Conservation (phyloP, 352 stramenopile species). For the Phytophthora constricta region DNA sequence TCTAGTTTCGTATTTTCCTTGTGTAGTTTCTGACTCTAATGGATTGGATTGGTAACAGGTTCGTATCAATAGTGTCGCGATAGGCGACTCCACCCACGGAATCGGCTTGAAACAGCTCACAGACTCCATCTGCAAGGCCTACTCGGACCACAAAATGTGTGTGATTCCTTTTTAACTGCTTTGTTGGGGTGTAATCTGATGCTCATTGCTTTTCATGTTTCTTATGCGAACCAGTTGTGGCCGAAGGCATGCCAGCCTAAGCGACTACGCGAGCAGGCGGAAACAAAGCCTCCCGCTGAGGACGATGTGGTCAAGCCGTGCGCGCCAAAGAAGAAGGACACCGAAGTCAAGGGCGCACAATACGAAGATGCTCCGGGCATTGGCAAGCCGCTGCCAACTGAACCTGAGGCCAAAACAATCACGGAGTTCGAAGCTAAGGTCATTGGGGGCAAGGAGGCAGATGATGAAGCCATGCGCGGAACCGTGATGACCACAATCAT, state of each 20-base stretch:
- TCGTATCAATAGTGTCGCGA: constrained; percentile 58
- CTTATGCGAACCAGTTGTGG: constrained; percentile 32
- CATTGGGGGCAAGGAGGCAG: constrained; percentile 38
- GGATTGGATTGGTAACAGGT: constrained; percentile 36
- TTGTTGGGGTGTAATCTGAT: too few species aligned
- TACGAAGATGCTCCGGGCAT: constrained; percentile 74
- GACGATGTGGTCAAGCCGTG: constrained; percentile 69
- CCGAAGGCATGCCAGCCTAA: constrained; percentile 67
- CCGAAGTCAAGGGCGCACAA: constrained; percentile 28
- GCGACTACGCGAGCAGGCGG: constrained; percentile 58
- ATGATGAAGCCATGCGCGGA: constrained; percentile 20
- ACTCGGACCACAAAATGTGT: constrained; percentile 60
- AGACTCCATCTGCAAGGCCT: constrained; percentile 72
- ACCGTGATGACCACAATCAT: constrained; percentile 44
- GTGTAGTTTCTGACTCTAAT: not conserved
- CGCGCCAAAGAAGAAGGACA: constrained; percentile 66
- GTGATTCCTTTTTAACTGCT: constrained; percentile 6
- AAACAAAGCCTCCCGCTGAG: constrained; percentile 40
- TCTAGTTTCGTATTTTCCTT: not conserved
- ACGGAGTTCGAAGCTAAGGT: constrained; percentile 49
- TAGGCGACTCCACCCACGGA: constrained; percentile 67
- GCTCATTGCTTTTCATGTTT: not conserved
- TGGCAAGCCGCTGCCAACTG: constrained; percentile 48
- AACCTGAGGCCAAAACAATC: constrained; percentile 37
- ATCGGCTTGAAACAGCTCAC: constrained; percentile 74